phyloP scores from a whole-genome alignment of 768 basidiomycete species.

The Pulveroboletus sp. region DNA sequence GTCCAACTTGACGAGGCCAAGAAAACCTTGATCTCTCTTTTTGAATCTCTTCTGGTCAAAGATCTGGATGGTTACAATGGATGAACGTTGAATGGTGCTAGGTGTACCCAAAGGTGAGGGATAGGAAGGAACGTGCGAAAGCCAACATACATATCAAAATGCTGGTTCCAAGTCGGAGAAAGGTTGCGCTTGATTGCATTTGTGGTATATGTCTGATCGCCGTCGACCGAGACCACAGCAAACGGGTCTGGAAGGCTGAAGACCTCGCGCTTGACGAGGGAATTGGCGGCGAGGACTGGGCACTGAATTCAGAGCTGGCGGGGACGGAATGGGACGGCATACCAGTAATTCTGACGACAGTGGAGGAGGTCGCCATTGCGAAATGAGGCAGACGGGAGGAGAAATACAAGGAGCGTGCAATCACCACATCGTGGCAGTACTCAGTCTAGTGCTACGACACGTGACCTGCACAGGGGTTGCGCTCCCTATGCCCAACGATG shows the following conservation, averaged over 20 bases:
- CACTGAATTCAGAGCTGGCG: neutral
- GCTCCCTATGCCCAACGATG: neutral
- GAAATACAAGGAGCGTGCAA: neutral
- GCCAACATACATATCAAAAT: slow-evolving; percentile 74
- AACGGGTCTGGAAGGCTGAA: slow-evolving; percentile 86
- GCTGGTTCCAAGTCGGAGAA: slow-evolving; percentile 80
- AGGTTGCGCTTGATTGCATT: slow-evolving; percentile 65
- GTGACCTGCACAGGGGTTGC: slow-evolving; percentile 3
- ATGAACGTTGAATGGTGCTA: slow-evolving; percentile 71
- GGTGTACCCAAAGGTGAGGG: slow-evolving; percentile 1
- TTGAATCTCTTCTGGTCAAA: slow-evolving; percentile 90
- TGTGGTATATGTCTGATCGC: slow-evolving; percentile 79
- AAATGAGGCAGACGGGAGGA: neutral
- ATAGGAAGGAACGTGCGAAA: slow-evolving; percentile 7
- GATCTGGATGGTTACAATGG: slow-evolving; percentile 78
- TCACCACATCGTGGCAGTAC: neutral
- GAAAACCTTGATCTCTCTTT: slow-evolving; percentile 79
- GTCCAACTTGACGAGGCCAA: slow-evolving; percentile 55
- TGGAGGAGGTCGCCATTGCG: slow-evolving; percentile 20
- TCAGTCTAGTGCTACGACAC: neutral
- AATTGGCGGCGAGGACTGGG: slow-evolving; percentile 73
- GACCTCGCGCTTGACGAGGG: slow-evolving; percentile 73
- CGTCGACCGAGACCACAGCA: slow-evolving; percentile 84
- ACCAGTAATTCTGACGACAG: slow-evolving; percentile 28
- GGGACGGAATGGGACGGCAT: neutral